Evolutionary conservation across 2,329 filamentous ascomycete genomes (phyloP), one percentile per base, ranked within the genome.

Genomic region (Alternaria sp.): DNA sequence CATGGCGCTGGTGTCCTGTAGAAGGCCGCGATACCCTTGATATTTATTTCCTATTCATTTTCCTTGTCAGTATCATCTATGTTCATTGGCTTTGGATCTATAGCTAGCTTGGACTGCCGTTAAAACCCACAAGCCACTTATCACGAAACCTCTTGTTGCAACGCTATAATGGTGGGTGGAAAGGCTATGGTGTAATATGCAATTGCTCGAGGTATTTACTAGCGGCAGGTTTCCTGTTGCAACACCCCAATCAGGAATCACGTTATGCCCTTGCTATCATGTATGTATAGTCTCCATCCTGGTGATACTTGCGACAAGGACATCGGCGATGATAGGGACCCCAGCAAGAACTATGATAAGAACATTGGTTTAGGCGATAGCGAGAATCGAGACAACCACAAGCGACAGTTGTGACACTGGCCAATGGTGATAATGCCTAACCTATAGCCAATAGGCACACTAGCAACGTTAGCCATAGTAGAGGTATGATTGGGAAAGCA

Each of bases 1-100:
- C 46, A 36, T 38, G 46, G 46, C 46, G 32, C 46, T 50, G 46
- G 46, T 50, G 46, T 50, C 46, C 14, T 18, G 9, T 50, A 20
- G 32, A 36, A 50, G 34, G 32, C 32, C 20, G 16, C 30, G 46
- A 50, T 50, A 50, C 46, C 46, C 46, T 38, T 25, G 46, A 50
- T 43, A 50, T 36, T n/a, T 36, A 27, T 22, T 49, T 38, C n/a
- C 44, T 46, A 32, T 46, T 11, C n/a, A n/a, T 28, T 5, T 20
- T 43, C 14, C 12, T 25, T 25, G 2, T 25, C 18, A 41, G 3
- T 43, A 22, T 43, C 20, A 9, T 25, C 11, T 25, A 12, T 43
- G 4, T 16, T 43, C 40, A 11, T 43, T 25, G 10, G 10, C 11
- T 43, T 43, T 22, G 11, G 6, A 16, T n/a, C 0, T 38, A 9